Evolutionary conservation across 805 yeast genomes (phyloP), one percentile per base, ranked within the genome.

Genomic region (Wickerhamomyces canadensis): DNA sequence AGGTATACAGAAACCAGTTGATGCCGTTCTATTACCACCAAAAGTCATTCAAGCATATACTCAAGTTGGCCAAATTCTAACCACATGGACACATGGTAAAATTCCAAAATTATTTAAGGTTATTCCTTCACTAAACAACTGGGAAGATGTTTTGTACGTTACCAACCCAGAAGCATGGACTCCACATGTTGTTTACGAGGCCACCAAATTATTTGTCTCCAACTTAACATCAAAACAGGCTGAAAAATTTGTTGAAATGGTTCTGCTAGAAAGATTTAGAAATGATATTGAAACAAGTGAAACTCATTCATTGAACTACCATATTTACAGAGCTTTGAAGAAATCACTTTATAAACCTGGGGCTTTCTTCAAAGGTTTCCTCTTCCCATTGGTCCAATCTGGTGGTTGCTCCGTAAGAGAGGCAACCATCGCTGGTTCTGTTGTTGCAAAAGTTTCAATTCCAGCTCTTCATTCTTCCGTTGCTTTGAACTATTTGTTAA

Each of bases 381-480:
- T 93, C 42, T 85, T 93, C 57, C 98, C 97, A 18, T 68, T 93
- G 41, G 84, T 88, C 14, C 94, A 87, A 53, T 73, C 77, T n/a
- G 84, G 84, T 36, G 84, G 84, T 36, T 89, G 98, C 61, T 73
- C 95, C 4, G 80, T 86, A 8, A 77, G 95, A 55, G 99, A 93
- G 61, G 98, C 98, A 5, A 78, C 93, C 43, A 88, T 93, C 58
- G 95, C 91, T 14, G 95, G 95, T 17, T 88, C 97, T 21, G 87
- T 93, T 9, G 70, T 93, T 43, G 69, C 86, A 16, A 89, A 88
- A 60, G 82, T 89, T 14, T 89, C 97, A 5, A 80, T 93, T 22
- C 98, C 98, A 11, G 95, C 84, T 5, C 74, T 88, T 53, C 98
- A 93, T 67, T 91, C 98, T 1, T 84, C 98, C 2, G 98, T 94